phyloP scores from a whole-genome alignment of 2,329 filamentous ascomycete species.

The Verticillium zaregamsianum region DNA sequence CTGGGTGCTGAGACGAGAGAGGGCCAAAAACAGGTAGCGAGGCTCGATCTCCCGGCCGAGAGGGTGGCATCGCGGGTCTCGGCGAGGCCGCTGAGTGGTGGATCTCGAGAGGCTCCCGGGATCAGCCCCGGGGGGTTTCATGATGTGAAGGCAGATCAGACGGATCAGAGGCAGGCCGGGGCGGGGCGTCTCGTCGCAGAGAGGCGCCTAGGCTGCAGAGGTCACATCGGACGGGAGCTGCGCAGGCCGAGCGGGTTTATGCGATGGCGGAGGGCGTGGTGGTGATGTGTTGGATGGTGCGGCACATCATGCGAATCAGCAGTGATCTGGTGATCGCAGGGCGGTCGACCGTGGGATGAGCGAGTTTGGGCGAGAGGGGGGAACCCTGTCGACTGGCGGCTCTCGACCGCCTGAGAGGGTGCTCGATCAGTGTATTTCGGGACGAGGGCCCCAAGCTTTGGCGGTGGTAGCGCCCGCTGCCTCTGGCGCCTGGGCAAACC shows the following conservation, averaged over 20 bases:
- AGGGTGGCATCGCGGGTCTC: neutral
- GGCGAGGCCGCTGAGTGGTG: neutral
- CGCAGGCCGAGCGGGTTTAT: neutral
- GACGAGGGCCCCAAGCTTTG: neutral
- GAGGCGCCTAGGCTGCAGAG: neutral
- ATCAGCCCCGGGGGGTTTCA: neutral
- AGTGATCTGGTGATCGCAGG: neutral
- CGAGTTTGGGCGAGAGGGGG: neutral
- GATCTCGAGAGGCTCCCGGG: neutral
- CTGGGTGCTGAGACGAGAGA: neutral
- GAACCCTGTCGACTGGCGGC: neutral
- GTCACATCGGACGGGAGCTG: neutral
- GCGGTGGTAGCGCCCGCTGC: neutral
- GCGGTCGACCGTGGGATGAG: neutral
- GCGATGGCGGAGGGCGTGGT: neutral
- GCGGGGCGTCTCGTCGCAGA: neutral
- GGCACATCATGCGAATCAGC: neutral
- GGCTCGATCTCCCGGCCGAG: neutral
- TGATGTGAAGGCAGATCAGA: conserved; percentile 3
- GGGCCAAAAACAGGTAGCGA: neutral
- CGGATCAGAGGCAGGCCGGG: conserved; percentile 2
- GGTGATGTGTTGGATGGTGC: neutral
- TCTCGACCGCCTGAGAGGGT: no score
- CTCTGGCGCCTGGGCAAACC: neutral
- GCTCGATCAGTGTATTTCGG: neutral